Conservation (phyloP, 2,329 filamentous ascomycete species). For the Diaporthe sp. region DNA sequence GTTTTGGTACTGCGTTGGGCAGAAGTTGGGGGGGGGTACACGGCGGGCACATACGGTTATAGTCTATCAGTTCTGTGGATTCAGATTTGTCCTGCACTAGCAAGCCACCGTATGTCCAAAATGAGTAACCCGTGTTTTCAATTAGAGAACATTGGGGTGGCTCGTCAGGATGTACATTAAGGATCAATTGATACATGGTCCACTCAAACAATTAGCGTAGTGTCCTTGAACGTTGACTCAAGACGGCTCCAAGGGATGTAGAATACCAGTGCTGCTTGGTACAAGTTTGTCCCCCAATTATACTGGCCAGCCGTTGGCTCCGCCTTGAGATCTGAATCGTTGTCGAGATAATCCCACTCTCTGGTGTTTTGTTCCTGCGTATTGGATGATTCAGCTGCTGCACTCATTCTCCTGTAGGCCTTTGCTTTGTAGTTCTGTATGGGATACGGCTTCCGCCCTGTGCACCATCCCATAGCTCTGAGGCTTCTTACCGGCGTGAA, state of each 20-base stretch:
- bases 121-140: not conserved
- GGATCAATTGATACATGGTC: conserved; percentile 32
- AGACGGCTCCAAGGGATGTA: not conserved
- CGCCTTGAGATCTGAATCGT: not conserved
- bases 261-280: conserved; percentile 28
- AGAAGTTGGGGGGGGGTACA: not conserved
- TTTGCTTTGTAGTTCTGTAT: not conserved
- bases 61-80: conserved; percentile 8
- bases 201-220: not conserved
- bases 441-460: not conserved
- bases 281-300: conserved; percentile 32
- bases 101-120: conserved; percentile 28
- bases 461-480: not conserved
- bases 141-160: not conserved
- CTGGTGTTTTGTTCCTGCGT: conserved; percentile 35
- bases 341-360: conserved; percentile 34
- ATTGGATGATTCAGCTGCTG: not conserved
- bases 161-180: not conserved
- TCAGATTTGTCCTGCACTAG: not conserved
- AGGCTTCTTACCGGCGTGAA: conserved; percentile 27
- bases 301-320: conserved; percentile 29
- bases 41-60: not conserved
- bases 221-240: no score
- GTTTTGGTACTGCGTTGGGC: no score
- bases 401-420: no score